phyloP scores from a whole-genome alignment of 1,139 yeast species.

The Saccharomyces hybrid region DNA sequence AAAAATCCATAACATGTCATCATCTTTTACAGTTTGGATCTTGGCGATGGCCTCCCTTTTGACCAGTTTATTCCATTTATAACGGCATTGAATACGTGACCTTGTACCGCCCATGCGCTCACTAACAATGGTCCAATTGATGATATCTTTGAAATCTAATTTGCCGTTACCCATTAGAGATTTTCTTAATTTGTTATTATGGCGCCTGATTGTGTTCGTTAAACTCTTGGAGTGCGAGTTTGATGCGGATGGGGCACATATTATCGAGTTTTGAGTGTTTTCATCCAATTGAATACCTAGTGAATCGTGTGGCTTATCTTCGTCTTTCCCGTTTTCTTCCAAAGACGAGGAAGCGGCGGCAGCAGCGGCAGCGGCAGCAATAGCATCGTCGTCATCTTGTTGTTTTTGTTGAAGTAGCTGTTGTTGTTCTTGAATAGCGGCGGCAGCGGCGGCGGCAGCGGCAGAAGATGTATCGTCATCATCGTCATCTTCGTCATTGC shows the following conservation, averaged over 20 bases:
- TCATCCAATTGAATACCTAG: not conserved
- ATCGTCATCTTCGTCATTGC: conserved; percentile 5
- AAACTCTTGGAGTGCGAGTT: not conserved
- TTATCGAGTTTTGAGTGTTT: not conserved
- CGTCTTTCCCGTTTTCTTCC: conserved; percentile 3
- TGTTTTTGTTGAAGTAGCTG: not conserved
- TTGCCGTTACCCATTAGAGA: conserved; percentile 6
- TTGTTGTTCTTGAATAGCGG: not conserved
- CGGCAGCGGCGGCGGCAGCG: not conserved
- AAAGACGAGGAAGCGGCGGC: not conserved
- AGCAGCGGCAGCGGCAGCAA: not conserved
- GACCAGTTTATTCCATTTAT: conserved; percentile 81
- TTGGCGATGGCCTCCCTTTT: conserved; percentile 51
- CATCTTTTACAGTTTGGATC: conserved; percentile 42
- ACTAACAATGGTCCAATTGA: conserved; percentile 87
- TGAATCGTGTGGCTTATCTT: conserved; percentile 4
- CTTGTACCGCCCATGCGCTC: conserved; percentile 84
- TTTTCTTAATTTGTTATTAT: not conserved
- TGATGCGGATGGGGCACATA: not conserved
- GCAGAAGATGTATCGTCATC: not conserved
- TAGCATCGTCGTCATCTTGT: conserved; percentile 4
- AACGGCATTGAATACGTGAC: conserved; percentile 87
- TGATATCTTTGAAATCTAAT: conserved; percentile 32
- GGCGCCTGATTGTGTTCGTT: not conserved
- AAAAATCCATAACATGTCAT: conserved; percentile 52